Percentiles rank a stretch among this genome's conserved stretches.
Conservation (phyloP, 23 red algal species). For the Gracilaria domingensis region DNA sequence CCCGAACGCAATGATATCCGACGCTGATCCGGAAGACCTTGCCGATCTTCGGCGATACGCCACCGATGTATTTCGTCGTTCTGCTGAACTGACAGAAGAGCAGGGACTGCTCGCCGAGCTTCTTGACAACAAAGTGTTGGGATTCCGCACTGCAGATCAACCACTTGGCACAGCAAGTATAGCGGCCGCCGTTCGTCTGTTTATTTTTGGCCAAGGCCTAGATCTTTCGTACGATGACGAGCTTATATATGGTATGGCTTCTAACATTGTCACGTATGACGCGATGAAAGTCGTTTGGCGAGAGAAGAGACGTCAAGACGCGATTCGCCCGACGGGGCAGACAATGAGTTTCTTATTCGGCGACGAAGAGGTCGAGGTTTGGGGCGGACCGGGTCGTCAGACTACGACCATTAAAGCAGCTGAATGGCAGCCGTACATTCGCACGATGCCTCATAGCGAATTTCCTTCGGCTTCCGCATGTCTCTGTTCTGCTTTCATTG, state of each 20-base stretch:
- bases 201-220: background rate
- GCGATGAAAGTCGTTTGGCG: slow-evolving; percentile 37
- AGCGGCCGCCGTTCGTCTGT: background rate
- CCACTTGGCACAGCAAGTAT: background rate
- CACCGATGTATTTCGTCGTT: background rate
- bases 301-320: slow-evolving; percentile 52
- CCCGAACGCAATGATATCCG: background rate
- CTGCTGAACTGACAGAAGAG: slow-evolving; percentile 2
- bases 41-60: background rate
- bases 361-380: slow-evolving; percentile 6
- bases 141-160: slow-evolving; percentile 33
- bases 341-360: slow-evolving; percentile 13
- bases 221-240: slow-evolving; percentile 23
- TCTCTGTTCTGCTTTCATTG: slow-evolving; percentile 42
- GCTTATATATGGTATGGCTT: slow-evolving; percentile 21
- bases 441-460: slow-evolving; percentile 46
- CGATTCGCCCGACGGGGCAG: slow-evolving; percentile 33
- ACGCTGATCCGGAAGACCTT: background rate
- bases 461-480: slow-evolving; percentile 48
- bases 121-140: slow-evolving; percentile 33
- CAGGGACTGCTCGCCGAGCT: background rate
- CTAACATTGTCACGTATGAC: slow-evolving; percentile 33
- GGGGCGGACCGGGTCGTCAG: background rate
- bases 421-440: slow-evolving; percentile 53
- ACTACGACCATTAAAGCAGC: background rate